Evolutionary conservation across 371 early-diverging fungal species (phyloP).

Genomic region (Zychaea mexicana): DNA sequence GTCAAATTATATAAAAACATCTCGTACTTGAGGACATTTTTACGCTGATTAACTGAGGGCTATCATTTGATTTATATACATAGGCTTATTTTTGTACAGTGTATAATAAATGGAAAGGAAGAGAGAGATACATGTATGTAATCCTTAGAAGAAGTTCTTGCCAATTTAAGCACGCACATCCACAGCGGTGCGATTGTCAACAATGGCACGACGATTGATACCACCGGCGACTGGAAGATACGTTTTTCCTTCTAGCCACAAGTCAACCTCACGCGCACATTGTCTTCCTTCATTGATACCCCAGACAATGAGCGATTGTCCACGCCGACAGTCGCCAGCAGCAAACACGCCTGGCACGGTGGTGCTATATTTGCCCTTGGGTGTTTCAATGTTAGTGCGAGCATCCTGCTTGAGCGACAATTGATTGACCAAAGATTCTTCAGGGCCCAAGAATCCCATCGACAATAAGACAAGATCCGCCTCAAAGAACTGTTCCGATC

Average conservation of each 20-base stretch:
- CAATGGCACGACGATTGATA: slow-evolving; percentile 50
- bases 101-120: background rate
- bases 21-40: no score
- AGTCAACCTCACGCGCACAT: slow-evolving; percentile 91
- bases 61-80: background rate
- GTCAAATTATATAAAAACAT: no score
- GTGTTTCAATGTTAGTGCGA: slow-evolving; percentile 79
- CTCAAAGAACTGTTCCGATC: slow-evolving; percentile 79
- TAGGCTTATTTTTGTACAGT: background rate
- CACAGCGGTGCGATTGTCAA: background rate
- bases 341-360: slow-evolving; percentile 82
- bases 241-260: slow-evolving; percentile 73
- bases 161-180: background rate
- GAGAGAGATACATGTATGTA: background rate
- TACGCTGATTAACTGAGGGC: no score
- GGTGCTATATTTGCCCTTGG: slow-evolving; percentile 14
- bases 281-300: slow-evolving; percentile 96
- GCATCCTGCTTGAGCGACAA: slow-evolving; percentile 75
- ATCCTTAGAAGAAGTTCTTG: no score
- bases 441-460: slow-evolving; percentile 97
- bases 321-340: slow-evolving; percentile 95
- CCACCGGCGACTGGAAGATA: slow-evolving; percentile 71
- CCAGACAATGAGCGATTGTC: slow-evolving; percentile 95
- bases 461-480: slow-evolving; percentile 91
- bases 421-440: slow-evolving; percentile 79